phyloP scores from a whole-genome alignment of 208 protist species.

The Leishmania amazonensis region DNA sequence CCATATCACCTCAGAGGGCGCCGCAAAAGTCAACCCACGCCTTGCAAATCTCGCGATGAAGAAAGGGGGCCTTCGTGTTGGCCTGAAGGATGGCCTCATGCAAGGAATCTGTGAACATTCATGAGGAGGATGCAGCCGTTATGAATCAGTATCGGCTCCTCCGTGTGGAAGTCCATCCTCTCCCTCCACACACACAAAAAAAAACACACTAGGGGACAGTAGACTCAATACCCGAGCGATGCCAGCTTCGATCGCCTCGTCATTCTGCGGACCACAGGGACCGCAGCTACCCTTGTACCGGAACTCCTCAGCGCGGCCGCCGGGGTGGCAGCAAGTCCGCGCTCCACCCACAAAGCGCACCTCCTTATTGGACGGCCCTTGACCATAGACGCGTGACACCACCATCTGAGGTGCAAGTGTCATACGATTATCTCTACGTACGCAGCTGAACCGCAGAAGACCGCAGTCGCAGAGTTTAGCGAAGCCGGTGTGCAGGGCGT shows the following conservation, averaged over 20 bases:
- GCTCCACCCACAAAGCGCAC: slow-evolving; percentile 71
- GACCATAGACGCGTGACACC: slow-evolving; percentile 70
- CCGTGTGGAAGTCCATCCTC: slow-evolving; percentile 2
- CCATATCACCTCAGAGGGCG: slow-evolving; percentile 81
- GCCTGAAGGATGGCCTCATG: neutral
- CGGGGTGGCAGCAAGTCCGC: slow-evolving; percentile 53
- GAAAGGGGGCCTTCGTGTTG: slow-evolving; percentile 53
- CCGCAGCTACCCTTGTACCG: slow-evolving; percentile 29
- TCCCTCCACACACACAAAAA: too few relatives aligned
- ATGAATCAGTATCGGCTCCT: slow-evolving; percentile 24
- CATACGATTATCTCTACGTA: slow-evolving; percentile 93
- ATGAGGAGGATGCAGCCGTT: slow-evolving; percentile 68
- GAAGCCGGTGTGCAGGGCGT: slow-evolving; percentile 84
- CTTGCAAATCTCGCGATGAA: slow-evolving; percentile 87
- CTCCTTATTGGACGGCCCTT: slow-evolving; percentile 65
- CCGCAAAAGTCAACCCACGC: slow-evolving; percentile 74
- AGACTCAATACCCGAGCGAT: neutral
- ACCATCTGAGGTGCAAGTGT: slow-evolving; percentile 78
- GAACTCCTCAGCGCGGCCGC: slow-evolving; percentile 77
- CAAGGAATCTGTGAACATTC: slow-evolving; percentile 64
- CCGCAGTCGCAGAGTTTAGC: slow-evolving; percentile 90
- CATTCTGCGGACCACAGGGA: slow-evolving; percentile 2
- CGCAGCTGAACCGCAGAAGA: slow-evolving; percentile 76
- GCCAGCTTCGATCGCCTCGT: neutral
- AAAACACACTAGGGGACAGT: neutral